Conservation (phyloP, 2,329 filamentous ascomycete genomes). For the Ophiobolus disseminans region DNA sequence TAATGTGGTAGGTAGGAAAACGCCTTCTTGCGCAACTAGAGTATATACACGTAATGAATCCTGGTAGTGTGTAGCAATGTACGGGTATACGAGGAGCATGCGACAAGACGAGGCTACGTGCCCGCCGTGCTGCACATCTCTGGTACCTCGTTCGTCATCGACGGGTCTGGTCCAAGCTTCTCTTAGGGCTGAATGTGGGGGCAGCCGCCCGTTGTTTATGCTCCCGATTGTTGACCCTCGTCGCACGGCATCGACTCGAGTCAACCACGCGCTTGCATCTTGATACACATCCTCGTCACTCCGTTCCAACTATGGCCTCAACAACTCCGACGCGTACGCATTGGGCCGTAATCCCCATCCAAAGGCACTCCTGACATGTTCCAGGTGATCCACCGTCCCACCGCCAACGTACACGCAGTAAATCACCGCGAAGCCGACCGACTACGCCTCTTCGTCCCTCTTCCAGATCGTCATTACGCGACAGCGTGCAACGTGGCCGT, state of each 20-base stretch:
- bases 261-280: neutral
- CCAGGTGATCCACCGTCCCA: constrained; percentile 28
- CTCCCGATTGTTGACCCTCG: too few species aligned
- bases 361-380: too few species aligned
- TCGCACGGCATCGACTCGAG: too few species aligned
- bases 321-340: constrained; percentile 29
- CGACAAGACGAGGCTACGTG: neutral
- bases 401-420: constrained; percentile 63
- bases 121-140: neutral
- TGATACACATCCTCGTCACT: too few species aligned
- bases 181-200: neutral
- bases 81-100: neutral
- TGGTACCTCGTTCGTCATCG: neutral
- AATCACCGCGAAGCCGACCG: constrained; percentile 70
- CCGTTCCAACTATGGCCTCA: constrained; percentile 22
- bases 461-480: constrained; percentile 86
- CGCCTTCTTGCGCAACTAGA: neutral
- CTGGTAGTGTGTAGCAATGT: neutral
- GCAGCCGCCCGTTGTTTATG: neutral
- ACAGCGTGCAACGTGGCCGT: constrained; percentile 41
- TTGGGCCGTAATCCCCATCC: too few species aligned
- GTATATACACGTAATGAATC: neutral
- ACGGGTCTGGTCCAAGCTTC: neutral
- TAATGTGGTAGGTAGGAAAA: neutral
- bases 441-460: constrained; percentile 91